These are phyloP conservation scores for Rhodomyrtus psidioides DNA, from an alignment of 441 rosid species.

Conservation along the genomic window DNA sequence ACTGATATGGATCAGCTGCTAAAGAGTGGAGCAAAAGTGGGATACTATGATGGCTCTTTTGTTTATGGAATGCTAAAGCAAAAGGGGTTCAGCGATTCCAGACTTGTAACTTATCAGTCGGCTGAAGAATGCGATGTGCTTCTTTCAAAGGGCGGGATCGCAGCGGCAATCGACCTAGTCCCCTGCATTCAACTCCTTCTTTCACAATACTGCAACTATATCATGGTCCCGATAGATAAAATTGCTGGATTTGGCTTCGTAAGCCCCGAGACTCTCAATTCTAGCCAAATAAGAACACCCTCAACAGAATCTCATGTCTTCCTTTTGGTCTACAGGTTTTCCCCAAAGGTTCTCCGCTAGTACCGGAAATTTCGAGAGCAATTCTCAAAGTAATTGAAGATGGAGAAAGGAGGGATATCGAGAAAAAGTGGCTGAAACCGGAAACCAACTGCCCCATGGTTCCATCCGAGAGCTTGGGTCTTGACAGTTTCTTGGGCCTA, in stretches of 20 bases:
- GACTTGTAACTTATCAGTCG: not conserved
- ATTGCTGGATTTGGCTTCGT: not conserved
- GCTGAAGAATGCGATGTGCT: not conserved
- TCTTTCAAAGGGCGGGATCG: not conserved
- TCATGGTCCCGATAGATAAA: not conserved
- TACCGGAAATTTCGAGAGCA: not conserved
- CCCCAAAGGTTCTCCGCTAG: not conserved
- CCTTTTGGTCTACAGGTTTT: not conserved
- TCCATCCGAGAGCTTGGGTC: not conserved
- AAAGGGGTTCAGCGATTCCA: not conserved
- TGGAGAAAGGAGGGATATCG: no score
- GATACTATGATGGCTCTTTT: not conserved
- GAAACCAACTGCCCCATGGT: not conserved
- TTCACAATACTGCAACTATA: not conserved
- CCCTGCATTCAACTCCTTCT: not conserved
- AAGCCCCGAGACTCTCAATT: not conserved
- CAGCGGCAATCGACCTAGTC: not conserved
- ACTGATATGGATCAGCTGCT: not conserved
- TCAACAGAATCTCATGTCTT: not conserved
- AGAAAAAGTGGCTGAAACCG: not conserved
- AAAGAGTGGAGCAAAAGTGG: not conserved
- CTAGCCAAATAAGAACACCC: not conserved
- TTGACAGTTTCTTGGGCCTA: not conserved
- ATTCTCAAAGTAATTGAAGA: not conserved
- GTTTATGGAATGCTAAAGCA: not conserved